phyloP scores from a whole-genome alignment of 768 basidiomycete genomes.

The Psilocybe cyanescens region DNA sequence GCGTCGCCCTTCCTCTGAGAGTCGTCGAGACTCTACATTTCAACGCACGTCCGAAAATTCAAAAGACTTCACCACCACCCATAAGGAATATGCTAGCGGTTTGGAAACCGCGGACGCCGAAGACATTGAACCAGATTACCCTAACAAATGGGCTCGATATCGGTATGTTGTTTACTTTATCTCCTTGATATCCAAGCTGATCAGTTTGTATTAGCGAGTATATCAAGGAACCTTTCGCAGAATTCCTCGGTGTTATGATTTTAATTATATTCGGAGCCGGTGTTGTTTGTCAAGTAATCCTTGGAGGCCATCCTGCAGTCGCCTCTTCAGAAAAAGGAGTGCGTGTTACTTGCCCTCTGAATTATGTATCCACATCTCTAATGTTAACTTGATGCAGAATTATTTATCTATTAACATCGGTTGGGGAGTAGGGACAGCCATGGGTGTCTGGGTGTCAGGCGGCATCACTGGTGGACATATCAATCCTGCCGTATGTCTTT shows the following conservation, averaged over 20 bases:
- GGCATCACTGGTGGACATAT: conserved; percentile 78
- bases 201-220: conserved; percentile 34
- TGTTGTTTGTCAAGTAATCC: conserved; percentile 57
- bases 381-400: conserved; percentile 31
- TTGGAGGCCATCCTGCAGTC: conserved; percentile 50
- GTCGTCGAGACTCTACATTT: conserved; percentile 7
- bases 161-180: conserved; percentile 40
- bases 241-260: conserved; percentile 63
- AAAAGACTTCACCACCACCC: conserved; percentile 11
- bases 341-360: conserved; percentile 25
- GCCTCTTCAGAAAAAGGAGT: conserved; percentile 59
- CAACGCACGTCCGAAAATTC: conserved; percentile 6
- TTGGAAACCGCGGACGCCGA: conserved; percentile 23
- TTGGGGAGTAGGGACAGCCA: conserved; percentile 61
- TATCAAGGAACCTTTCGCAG: conserved; percentile 63
- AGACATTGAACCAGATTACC: conserved; percentile 40
- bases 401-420: conserved; percentile 55
- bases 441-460: conserved; percentile 71
- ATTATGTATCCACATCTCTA: neutral
- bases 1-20: conserved; percentile 5
- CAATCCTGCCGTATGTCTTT: conserved; percentile 62
- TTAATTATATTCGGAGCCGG: conserved; percentile 64
- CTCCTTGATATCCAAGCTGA: neutral
- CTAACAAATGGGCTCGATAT: conserved; percentile 58
- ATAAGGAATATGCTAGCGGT: conserved; percentile 19